Evolutionary conservation across 805 yeast species (phyloP), one percentile per base, ranked within the genome.

Genomic region (Candida taoyuanica): DNA sequence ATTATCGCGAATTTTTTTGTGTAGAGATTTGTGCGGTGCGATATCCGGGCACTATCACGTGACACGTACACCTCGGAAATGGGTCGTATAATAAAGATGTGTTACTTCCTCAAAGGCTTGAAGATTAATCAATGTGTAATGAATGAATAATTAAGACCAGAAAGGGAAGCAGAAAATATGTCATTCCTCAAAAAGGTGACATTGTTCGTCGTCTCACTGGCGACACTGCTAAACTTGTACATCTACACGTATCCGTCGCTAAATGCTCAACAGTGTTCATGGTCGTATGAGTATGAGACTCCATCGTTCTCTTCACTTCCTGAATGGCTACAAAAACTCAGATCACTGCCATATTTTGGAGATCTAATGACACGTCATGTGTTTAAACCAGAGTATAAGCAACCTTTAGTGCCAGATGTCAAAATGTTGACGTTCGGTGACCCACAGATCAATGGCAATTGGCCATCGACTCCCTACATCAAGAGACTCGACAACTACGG

Each of bases 361-460:
- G 55, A 49, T 24, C 35, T 51, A 3, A 23, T 40, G 17, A 57
- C 29, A 52, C 53, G 57, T 31, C 40, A 65, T 48, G 45, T 67
- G 39, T 16, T 60, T 21, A 39, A 50, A 25, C 27, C 50, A 41
- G 30, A 36, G 27, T 28, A 43, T 28, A 42, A 32, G 15, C 23
- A 36, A 12, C 46, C 48, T 19, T 33, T 18, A 3, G 40, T 47
- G 4, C 47, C 49, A 9, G 78, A 73, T 48, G 72, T 89, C 36
- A 76, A 76, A 45, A 61, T 93, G 61, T 59, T 89, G 47, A 83
- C 95, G 5, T 81, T 88, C 59, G 98, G 98, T 6, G 98, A 93
- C 55, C 98, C 98, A 0, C 98, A 93, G 64, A 89, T 93, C 59
- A 85, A 91, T 45, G 98, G 98, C 3, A 76, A 80, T 49, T 79